Base-by-base conservation (phyloP, 2,329 filamentous ascomycete species). In the Microcyclosporella mali region DNA sequence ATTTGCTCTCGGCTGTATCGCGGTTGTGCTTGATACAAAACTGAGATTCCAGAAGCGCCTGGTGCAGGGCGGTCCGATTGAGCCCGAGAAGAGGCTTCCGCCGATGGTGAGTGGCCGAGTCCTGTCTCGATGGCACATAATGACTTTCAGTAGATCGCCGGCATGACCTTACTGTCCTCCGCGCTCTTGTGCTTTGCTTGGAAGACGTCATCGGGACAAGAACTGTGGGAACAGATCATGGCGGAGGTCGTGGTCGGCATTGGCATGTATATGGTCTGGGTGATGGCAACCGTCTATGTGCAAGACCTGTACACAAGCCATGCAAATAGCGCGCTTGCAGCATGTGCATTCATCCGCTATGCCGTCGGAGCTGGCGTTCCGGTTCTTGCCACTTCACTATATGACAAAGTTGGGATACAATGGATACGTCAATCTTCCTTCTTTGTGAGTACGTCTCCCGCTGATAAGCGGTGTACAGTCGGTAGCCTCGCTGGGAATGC, bases 181-280 rank as follows among this genome's bases (percentile, higher is more conserved):
- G 43, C 37, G 4, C 21, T 49, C 4, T 40, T 49, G 10, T 43
- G 19, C 17, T 49, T 49, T 33, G 40, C 43, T 16, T 45, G 38
- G 33, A 40, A 32, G 1, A 40, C 40, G 29, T 18, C 35, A 11
- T 33, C 25, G 3, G 4, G 27, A 3, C n/a, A 19, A 4, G 3
- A 8, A 4, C 43, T 40, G 43, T 7, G 10, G 1, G 19, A 40
- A 3, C 43, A 40, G n/a, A 37, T 37, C 30, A 19, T 32, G n/a
- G 40, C 46, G 3, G 46, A 43, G 27, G 34, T 36, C 7, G 11
- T 41, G 6, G 40, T 46, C 14, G 43, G 46, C 3, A 33, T 29
- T 12, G 43, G 46, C 33, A 46, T 49, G 46, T 49, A 44, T 37
- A 41, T 49, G 40, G 46, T 49, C 3, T 49, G 46, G 43, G 30